phyloP scores from a whole-genome alignment of 805 yeast genomes.

The Monosporozyma unispora region DNA sequence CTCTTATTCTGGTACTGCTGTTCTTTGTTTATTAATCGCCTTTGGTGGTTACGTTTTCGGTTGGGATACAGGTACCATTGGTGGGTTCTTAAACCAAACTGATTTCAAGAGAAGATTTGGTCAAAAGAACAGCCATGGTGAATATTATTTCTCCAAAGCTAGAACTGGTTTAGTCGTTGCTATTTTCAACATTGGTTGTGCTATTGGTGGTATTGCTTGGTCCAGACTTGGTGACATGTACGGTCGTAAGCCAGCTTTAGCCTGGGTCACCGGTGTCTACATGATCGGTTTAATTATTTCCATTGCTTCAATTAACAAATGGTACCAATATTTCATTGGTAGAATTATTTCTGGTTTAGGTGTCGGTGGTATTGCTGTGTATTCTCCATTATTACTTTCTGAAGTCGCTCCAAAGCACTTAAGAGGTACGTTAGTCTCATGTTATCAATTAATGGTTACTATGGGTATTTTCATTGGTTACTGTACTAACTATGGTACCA shows the following conservation, averaged over 20 bases:
- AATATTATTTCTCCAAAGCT: conserved; percentile 34
- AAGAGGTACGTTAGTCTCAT: conserved; percentile 60
- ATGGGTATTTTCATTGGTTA: conserved; percentile 61
- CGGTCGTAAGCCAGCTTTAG: conserved; percentile 59
- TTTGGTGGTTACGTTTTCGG: conserved; percentile 41
- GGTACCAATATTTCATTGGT: conserved; percentile 65
- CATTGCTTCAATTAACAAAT: conserved; percentile 41
- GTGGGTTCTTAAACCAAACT: conserved; percentile 60
- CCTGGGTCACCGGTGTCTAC: conserved; percentile 52
- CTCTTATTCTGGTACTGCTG: conserved; percentile 27
- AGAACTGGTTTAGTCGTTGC: conserved; percentile 44
- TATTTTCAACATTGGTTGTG: conserved; percentile 67
- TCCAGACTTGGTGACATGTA: conserved; percentile 51
- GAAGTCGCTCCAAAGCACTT: conserved; percentile 59
- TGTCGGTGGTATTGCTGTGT: conserved; percentile 65
- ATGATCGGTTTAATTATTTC: conserved; percentile 60
- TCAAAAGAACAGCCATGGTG: conserved; percentile 32
- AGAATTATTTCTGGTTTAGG: conserved; percentile 32
- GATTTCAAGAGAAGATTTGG: conserved; percentile 50
- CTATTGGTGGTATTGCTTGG: conserved; percentile 57
- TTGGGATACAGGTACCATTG: conserved; percentile 71
- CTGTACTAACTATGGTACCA: conserved; percentile 63
- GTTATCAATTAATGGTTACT: conserved; percentile 59
- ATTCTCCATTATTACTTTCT: conserved; percentile 61
- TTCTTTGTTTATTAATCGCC: conserved; percentile 27